Base-by-base conservation (phyloP, 495 filamentous ascomycete species). In the Monascus purpureus region DNA sequence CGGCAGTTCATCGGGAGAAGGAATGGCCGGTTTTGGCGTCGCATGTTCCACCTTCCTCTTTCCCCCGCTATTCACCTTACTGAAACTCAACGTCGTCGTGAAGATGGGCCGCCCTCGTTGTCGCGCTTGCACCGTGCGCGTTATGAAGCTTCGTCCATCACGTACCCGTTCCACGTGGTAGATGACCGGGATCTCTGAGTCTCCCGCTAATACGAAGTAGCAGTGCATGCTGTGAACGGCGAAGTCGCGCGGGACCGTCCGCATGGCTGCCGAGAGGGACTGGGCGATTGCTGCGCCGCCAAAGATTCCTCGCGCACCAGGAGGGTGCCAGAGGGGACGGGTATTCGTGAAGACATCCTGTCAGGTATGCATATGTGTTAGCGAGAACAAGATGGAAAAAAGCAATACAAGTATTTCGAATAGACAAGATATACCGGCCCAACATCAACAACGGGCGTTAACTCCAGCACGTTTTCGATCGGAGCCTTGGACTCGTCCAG, bases 201-300 rank as follows among this genome's bases (percentile, higher is more conserved):
- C 77, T 17, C 88, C 90, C 8, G 83, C 85, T 1, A 96, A 77
- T 23, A 97, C 77, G 61, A 97, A 97, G 67, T 94, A 97, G 69
- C 88, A 95, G 67, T 97, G 90, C 83, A 93, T 93, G 55, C 75
- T 82, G 61, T 97, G 88, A 28, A 86, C 69, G 39, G 75, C 66
- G 61, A 93, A 94, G 51, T 82, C 65, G 14, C 60, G 45, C 1
- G 79, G 76, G 12, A 97, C 78, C 30, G 90, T 97, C 32, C 69
- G 67, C 58, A 92, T 85, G 8, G 85, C 90, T 11, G 92, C 87
- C 33, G 77, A 70, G 17, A 97, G 72, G 42, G 72, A 86, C 66
- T 95, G 88, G 39, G 90, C 86, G 37, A 97, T 95, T 1, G 85
- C 85, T 25, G 79, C 73, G 38, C 90, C 90, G 45, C 90, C 90